A percentile compares a stretch with the other conserved stretches of the same genome.
Evolutionary conservation across 2,329 filamentous ascomycete species (phyloP).

Genomic region (Hymenoscyphus linearis): DNA sequence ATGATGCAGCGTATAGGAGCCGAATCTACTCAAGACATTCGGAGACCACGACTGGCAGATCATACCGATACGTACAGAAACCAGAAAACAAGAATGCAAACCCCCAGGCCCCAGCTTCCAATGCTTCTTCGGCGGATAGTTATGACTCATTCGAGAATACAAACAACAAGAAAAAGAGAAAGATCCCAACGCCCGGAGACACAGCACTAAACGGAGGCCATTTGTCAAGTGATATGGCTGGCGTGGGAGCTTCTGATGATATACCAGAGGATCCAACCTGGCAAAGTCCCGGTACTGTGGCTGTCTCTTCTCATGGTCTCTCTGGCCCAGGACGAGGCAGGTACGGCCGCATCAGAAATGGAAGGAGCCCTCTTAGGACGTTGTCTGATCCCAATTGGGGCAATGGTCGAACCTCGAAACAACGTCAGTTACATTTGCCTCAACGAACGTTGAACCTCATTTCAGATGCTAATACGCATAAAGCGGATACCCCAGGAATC

Average conservation of each 20-base stretch:
- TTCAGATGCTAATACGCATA: constrained; percentile 16
- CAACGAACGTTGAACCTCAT: neutral
- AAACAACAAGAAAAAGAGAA: constrained; percentile 98
- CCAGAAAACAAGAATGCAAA: constrained; percentile 43
- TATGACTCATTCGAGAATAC: constrained; percentile 98
- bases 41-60: constrained; percentile 41
- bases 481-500: constrained; percentile 64
- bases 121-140: constrained; percentile 70
- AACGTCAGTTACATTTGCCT: constrained; percentile 21
- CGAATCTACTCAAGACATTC: constrained; percentile 41
- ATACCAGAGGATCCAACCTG: constrained; percentile 46
- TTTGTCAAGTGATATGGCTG: constrained; percentile 59
- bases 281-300: constrained; percentile 51
- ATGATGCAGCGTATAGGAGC: constrained; percentile 35
- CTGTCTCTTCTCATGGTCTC: constrained; percentile 52
- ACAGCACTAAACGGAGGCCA: constrained; percentile 39
- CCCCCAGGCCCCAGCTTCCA: constrained; percentile 58
- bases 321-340: constrained; percentile 82
- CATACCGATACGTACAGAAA: constrained; percentile 40
- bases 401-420: constrained; percentile 30
- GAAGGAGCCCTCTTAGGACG: constrained; percentile 57
- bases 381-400: constrained; percentile 45
- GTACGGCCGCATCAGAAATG: constrained; percentile 62
- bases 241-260: constrained; percentile 52
- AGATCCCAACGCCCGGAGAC: constrained; percentile 86